Base-by-base conservation (phyloP, 2,329 filamentous ascomycete genomes). In the Lasiodiplodia sp. region DNA sequence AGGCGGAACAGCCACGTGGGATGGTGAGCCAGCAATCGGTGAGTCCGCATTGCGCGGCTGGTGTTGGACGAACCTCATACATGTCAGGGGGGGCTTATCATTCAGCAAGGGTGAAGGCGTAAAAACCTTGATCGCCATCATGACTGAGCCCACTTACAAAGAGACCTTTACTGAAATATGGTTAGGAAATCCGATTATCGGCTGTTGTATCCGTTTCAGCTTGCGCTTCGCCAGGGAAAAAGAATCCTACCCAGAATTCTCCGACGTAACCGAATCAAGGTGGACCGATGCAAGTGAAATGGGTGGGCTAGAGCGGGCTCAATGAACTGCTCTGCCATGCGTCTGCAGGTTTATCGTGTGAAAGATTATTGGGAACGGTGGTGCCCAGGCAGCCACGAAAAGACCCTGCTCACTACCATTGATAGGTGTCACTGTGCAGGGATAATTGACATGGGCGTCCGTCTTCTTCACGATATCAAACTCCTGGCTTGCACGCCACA, bases 1-100 rank as follows among this genome's bases (percentile, higher is more conserved):
- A 63, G 23, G n/a, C 25, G 44, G 25, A 31, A 63, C 18, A 10
- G 44, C 58, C 58, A 63, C 58, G 58, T 63, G 58, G 58, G 21
- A 37, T 8, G 21, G 21, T 5, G 44, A 16, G 25, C 58, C 16
- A 47, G 40, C 21, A 62, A 62, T 51, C 58, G 40, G 58, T 23
- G 21, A 16, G 23, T n/a, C 23, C 38, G 38, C 25, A 21, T 60
- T 60, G 37, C 57, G 57, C 57, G 8, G 47, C 51, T 16, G 51
- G 11, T 18, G 31, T 21, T 31, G 31, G 37, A 37, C 7, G 28
- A 56, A 37, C 4, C n/a, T 44, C 37, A 25, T 37, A 44, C 58
- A 63, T 47, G 44, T 47, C 44, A 47, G 44, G 58, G 58, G 58
- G 10, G 49, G 2, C n/a, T 2, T 28, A 63, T 51, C 40, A 63